Evolutionary conservation across 352 stramenopile genomes (phyloP).

Genomic region (Ophiocytium majus): DNA sequence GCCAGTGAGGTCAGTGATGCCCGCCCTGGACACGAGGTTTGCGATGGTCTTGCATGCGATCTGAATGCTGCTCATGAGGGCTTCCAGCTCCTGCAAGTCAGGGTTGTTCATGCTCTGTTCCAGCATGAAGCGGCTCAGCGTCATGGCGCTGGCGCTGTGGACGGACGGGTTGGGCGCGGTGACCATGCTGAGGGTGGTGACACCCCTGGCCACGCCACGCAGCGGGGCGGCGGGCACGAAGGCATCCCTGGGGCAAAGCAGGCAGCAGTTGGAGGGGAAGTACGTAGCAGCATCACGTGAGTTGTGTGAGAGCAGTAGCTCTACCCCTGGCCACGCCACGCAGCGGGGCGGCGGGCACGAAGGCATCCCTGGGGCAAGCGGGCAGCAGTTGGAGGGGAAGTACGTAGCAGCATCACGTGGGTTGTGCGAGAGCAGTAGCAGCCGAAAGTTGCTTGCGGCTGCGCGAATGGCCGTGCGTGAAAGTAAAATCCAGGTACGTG

Average conservation of each 20-base stretch:
- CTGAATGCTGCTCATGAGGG: constrained; percentile 58
- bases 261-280: too few relatives aligned
- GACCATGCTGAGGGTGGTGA: constrained; percentile 32
- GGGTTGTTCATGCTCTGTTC: constrained; percentile 56
- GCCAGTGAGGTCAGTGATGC: constrained; percentile 58
- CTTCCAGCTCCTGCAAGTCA: constrained; percentile 47
- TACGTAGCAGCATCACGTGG: too few relatives aligned
- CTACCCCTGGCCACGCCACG: constrained; percentile 2
- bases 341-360: constrained; percentile 28
- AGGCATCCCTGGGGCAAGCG: constrained; percentile 51
- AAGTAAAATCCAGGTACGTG: too few relatives aligned
- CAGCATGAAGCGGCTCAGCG: constrained; percentile 58
- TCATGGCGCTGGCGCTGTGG: constrained; percentile 51
- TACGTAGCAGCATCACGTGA: too few relatives aligned
- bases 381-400: too few relatives aligned
- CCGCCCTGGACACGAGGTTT: constrained; percentile 58
- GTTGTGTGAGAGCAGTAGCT: too few relatives aligned
- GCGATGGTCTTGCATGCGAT: constrained; percentile 61
- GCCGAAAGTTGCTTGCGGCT: too few relatives aligned
- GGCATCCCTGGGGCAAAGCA: constrained; percentile 48
- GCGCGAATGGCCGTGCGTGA: too few relatives aligned
- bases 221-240: constrained; percentile 34
- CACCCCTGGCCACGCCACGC: background rate
- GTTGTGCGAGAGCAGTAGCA: too few relatives aligned
- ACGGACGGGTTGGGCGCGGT: background rate